Conservation (phyloP, 352 stramenopile species). For the Pythium scleroteichum region DNA sequence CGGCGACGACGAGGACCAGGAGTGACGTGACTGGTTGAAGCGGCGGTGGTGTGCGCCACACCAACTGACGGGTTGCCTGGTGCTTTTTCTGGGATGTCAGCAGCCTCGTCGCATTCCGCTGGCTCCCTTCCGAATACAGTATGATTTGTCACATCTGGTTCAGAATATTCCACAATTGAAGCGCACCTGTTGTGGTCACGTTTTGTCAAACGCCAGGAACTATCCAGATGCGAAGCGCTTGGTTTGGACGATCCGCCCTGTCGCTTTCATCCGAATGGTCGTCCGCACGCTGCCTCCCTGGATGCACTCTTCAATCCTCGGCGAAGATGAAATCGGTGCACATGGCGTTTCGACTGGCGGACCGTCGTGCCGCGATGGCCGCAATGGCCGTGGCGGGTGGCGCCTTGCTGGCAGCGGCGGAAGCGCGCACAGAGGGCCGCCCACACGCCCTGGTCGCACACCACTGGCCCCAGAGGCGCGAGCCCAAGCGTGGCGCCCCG, state of each 20-base stretch:
- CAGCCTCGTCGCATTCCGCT: slow-evolving; percentile 8
- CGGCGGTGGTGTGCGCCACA: background rate
- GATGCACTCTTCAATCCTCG: too few relatives aligned
- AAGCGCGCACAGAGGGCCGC: slow-evolving; percentile 15
- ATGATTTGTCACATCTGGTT: slow-evolving; percentile 4
- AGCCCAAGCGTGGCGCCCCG: background rate
- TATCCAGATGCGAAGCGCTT: background rate
- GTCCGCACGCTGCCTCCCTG: background rate
- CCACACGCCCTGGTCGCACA: background rate
- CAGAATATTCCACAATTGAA: background rate
- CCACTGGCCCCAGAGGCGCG: background rate
- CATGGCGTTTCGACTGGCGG: too few relatives aligned
- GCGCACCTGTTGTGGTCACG: background rate
- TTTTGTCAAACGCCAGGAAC: background rate
- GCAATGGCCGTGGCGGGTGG: background rate
- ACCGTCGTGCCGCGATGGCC: too few relatives aligned
- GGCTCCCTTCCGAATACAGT: slow-evolving; percentile 2
- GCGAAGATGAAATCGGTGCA: too few relatives aligned
- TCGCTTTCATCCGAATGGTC: background rate
- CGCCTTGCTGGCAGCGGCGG: background rate
- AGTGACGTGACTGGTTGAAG: background rate
- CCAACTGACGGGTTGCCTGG: background rate
- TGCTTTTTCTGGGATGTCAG: background rate
- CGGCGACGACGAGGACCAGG: slow-evolving; percentile 3
- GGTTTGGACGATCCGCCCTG: background rate